phyloP scores from a whole-genome alignment of 441 rosid species.

The Francoa sonchifolia region DNA sequence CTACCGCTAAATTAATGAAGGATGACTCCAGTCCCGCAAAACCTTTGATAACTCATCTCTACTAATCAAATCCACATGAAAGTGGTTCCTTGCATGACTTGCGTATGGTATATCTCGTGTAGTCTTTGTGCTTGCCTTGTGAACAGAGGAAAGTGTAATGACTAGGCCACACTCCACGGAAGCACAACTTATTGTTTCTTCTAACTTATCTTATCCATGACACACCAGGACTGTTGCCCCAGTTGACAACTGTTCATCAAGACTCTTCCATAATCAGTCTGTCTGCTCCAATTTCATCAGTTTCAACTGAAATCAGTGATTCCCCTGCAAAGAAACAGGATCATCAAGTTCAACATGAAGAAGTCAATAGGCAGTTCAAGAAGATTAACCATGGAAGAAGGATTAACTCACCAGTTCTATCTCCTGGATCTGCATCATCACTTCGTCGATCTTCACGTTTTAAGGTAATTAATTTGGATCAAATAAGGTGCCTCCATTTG shows the following conservation, averaged over 20 bases:
- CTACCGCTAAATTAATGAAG: background rate
- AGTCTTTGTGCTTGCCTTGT: too few species aligned
- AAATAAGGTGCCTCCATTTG: too few species aligned
- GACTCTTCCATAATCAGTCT: conserved; percentile 37
- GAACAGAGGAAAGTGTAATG: conserved; percentile 7
- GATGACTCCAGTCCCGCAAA: too few species aligned
- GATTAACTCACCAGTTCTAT: conserved; percentile 17
- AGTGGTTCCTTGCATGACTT: background rate
- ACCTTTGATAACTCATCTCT: background rate
- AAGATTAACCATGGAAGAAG: conserved; percentile 26
- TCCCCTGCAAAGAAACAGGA: conserved; percentile 32
- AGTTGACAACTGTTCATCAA: conserved; percentile 26
- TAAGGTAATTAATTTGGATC: conserved; percentile 14
- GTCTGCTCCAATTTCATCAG: conserved; percentile 57
- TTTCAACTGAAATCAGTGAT: conserved; percentile 41
- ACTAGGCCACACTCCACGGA: background rate
- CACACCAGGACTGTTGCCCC: conserved; percentile 33
- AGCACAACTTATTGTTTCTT: background rate
- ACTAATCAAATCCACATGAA: background rate
- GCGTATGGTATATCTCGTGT: background rate
- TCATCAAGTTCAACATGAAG: conserved; percentile 19
- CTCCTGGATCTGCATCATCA: conserved; percentile 38
- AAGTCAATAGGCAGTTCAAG: conserved; percentile 23
- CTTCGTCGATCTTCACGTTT: conserved; percentile 49
- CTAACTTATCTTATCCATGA: conserved; percentile 1